phyloP scores from a whole-genome alignment of 257 asterid species.

The Linderniella brevidens region DNA sequence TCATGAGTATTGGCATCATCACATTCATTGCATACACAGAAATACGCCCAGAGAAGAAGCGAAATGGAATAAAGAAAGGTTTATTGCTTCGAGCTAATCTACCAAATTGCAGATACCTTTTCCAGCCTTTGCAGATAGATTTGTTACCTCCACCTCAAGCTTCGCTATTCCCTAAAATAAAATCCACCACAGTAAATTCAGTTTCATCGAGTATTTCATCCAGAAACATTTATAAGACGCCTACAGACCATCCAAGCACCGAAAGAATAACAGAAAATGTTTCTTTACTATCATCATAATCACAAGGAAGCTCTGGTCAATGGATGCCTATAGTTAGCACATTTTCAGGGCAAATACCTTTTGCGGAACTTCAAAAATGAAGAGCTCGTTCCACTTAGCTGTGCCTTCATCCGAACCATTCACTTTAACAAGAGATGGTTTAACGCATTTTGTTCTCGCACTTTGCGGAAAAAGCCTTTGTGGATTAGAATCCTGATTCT shows the following conservation, averaged over 20 bases:
- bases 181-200: constrained; percentile 3
- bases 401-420: constrained; percentile 52
- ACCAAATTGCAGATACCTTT: constrained; percentile 52
- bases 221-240: background rate
- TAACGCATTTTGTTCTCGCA: constrained; percentile 97
- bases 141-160: constrained; percentile 98
- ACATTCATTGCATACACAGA: no score
- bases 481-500: constrained; percentile 72
- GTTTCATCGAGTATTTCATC: background rate
- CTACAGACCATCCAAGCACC: no score
- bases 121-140: constrained; percentile 98
- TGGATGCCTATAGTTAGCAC: background rate
- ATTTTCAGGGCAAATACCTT: constrained; percentile 32
- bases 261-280: no score
- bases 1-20: no score
- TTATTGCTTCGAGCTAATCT: background rate
- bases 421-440: constrained; percentile 33
- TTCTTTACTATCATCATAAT: no score
- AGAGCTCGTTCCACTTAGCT: constrained; percentile 90
- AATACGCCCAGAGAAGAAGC: no score
- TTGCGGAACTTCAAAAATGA: constrained; percentile 91
- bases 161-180: constrained; percentile 62
- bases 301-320: no score
- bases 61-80: no score
- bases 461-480: constrained; percentile 97